Base-by-base conservation (phyloP, 495 filamentous ascomycete species). In the Rhypophila decipiens region DNA sequence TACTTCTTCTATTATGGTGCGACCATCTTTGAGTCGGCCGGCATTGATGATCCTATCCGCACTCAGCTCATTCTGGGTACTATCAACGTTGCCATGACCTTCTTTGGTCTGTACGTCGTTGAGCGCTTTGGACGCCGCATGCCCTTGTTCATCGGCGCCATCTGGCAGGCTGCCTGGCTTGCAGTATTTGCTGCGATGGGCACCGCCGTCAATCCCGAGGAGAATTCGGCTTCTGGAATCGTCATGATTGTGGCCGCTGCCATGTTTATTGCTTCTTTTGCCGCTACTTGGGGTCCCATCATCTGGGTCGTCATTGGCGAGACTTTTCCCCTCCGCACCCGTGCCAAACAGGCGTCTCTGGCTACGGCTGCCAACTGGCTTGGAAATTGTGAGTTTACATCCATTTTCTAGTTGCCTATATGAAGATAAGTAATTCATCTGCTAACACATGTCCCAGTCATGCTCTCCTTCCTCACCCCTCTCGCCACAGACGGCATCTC, bases 391-490 rank as follows among this genome's bases (percentile, higher is more conserved):
- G 52, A 48, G 61, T 22, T 3, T 23, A 10, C 3, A n/a, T 5
- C 18, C n/a, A 12, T 31, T 21, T 7, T 29, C 31, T 39, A 44
- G n/a, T 7, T 41, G 11, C 24, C n/a, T n/a, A n/a, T n/a, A n/a
- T n/a, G n/a, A n/a, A 19, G 2, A 22, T 15, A 17, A 42, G 31
- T 22, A 29, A 18, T 11, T 12, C 3, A n/a, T n/a, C n/a, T n/a
- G n/a, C n/a, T n/a, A n/a, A n/a, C n/a, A n/a, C n/a, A n/a, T n/a
- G n/a, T 3, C 9, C 5, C 18, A 64, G 61, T 91, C 73, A 63
- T 91, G 53, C 82, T 93, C 56, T 80, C 82, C 10, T 88, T 93
- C 75, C 86, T 90, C 70, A 89, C 87, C 2, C 86, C 87, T 5
- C 83, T 86, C 64, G 87, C 88, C 58, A 79, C 74, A 33, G 61